Percentiles rank a stretch among this genome's conserved stretches.
These are phyloP conservation scores for Chrysoporthe austroafricana DNA, from an alignment of 2,329 filamentous ascomycete species.

Conservation along the genomic window DNA sequence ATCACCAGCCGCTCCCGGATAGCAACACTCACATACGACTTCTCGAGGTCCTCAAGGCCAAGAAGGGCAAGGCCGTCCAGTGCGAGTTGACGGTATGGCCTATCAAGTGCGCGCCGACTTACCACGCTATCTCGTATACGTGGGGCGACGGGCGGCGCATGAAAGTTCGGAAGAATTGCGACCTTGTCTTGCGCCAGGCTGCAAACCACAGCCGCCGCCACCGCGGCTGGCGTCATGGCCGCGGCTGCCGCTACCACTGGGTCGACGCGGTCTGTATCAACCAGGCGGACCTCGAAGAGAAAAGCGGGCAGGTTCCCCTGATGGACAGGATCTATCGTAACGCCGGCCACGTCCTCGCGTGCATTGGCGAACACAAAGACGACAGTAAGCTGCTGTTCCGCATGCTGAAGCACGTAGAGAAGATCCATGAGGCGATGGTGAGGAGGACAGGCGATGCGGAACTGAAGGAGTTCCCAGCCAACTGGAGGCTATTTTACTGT, in stretches of 20 bases:
- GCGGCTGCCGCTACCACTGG: neutral
- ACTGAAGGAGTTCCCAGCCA: too few relatives aligned
- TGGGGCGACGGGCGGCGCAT: constrained; percentile 5
- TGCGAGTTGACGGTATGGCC: constrained; percentile 6
- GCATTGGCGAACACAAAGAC: constrained; percentile 15
- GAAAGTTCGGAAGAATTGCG: constrained; percentile 15
- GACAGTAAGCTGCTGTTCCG: constrained; percentile 7
- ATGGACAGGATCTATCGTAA: constrained; percentile 19
- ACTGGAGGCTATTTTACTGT: too few relatives aligned
- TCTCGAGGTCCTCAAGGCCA: too few relatives aligned
- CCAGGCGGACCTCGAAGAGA: constrained; percentile 13
- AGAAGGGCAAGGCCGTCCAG: neutral
- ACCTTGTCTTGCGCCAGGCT: constrained; percentile 17
- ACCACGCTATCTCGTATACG: constrained; percentile 18
- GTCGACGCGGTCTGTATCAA: constrained; percentile 24
- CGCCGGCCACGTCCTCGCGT: constrained; percentile 16
- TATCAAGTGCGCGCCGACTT: neutral
- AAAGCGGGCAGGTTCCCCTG: constrained; percentile 2
- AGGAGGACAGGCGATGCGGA: too few relatives aligned
- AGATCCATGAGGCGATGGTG: too few relatives aligned
- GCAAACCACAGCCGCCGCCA: too few relatives aligned
- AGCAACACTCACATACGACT: too few relatives aligned
- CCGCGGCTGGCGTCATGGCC: neutral
- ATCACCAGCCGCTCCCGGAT: too few relatives aligned
- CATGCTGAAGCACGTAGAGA: too few relatives aligned